Base-by-base conservation (phyloP, 2,329 filamentous ascomycete genomes). In the Neophaeococcomyces mojaviensis region DNA sequence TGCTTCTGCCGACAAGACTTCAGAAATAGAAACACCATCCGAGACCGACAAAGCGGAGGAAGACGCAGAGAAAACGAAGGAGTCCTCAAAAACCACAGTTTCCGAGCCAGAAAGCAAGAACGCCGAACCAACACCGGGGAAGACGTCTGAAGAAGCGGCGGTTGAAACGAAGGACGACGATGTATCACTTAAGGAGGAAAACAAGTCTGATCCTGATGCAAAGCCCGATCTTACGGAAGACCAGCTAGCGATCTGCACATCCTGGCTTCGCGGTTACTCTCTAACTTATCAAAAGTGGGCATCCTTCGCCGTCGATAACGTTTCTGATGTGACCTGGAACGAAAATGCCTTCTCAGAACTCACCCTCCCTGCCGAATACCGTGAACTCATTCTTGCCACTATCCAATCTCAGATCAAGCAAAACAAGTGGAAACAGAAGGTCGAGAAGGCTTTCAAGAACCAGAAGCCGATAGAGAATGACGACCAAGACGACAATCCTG, bases 271-370 rank as follows among this genome's bases (percentile, higher is more conserved):
- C 4, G 41, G 41, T 9, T 44, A 44, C 41, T 44, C 41, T 22
- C 32, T 44, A 16, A 22, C 32, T n/a, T 30, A 36, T 20, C 41
- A 44, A 20, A 44, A 37, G 19, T 44, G 41, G 41, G 26, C 49
- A 15, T 51, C 49, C 24, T 58, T 59, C 48, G 43, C 52, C 8
- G 54, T 62, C 10, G 52, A 61, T 31, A 30, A 52, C 15, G 46
- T 64, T 3, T 38, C 53, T 2, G 56, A 62, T 3, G 59, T 63
- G 28, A 39, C 44, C 10, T 64, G 57, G 58, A 60, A 61, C 41
- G 51, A 59, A 31, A 46, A 53, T 7, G 58, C 61, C 0, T 64
- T 62, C 49, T 51, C 58, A 12, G 54, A 49, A 16, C 50, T 64
- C 10, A 55, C 62, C 18, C 55, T 64, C 10, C 57, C 58, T 8